Conservation (phyloP, 768 basidiomycete species). For the Hericium erinaceus region DNA sequence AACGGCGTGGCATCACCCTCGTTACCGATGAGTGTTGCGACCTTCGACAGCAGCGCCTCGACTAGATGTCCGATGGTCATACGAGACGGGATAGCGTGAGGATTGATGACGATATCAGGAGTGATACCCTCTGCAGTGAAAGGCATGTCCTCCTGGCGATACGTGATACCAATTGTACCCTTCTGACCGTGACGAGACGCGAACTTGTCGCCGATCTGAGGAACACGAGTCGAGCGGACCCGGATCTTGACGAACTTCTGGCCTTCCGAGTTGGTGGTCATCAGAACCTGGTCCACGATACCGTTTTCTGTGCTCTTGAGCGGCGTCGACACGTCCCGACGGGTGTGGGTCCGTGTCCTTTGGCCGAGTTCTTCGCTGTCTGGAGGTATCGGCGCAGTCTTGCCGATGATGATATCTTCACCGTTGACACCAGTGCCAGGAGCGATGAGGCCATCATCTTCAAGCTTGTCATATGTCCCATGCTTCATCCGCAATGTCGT, state of each 20-base stretch:
- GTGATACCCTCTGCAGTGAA: slow-evolving; percentile 96
- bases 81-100: slow-evolving; percentile 98
- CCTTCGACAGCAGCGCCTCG: slow-evolving; percentile 93
- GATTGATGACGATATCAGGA: slow-evolving; percentile 97
- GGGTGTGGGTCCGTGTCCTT: slow-evolving; percentile 85
- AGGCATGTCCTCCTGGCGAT: slow-evolving; percentile 99
- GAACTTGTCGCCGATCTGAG: slow-evolving; percentile 98
- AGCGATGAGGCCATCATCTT: slow-evolving; percentile 92
- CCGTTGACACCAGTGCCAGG: slow-evolving; percentile 92
- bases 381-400: slow-evolving; percentile 93
- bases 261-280: slow-evolving; percentile 93
- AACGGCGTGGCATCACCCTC: slow-evolving; percentile 99
- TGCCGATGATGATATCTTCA: slow-evolving; percentile 98
- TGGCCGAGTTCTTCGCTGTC: slow-evolving; percentile 97
- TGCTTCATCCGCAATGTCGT: slow-evolving; percentile 95
- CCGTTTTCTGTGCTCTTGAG: slow-evolving; percentile 97
- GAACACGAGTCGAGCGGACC: slow-evolving; percentile 89
- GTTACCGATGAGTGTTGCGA: slow-evolving; percentile 91
- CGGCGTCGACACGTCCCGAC: slow-evolving; percentile 94
- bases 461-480: slow-evolving; percentile 97
- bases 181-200: slow-evolving; percentile 99
- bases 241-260: slow-evolving; percentile 98
- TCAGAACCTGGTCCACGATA: slow-evolving; percentile 93
- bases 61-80: slow-evolving; percentile 99
- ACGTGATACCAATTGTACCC: slow-evolving; percentile 98